A percentile compares a stretch with the other conserved stretches of the same genome.
Evolutionary conservation across 345 rosid species (phyloP).

Genomic region (Kandelia obovata): DNA sequence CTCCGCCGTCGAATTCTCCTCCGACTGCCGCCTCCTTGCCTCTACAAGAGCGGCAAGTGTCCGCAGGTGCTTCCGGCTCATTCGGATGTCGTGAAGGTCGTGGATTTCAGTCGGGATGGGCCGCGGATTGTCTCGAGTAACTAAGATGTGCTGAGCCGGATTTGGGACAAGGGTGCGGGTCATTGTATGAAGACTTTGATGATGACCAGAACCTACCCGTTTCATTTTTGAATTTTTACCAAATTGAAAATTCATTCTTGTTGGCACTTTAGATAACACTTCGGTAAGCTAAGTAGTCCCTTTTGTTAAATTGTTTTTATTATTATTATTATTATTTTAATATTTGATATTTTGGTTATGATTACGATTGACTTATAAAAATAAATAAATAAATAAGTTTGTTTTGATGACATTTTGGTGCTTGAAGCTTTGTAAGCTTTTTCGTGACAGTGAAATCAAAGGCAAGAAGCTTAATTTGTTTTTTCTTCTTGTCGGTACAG

Average conservation of each 20-base stretch:
- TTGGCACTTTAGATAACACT: constrained; percentile 81
- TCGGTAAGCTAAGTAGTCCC: constrained; percentile 38
- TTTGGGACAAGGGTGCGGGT: constrained; percentile 86
- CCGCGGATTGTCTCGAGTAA: constrained; percentile 83
- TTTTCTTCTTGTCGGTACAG: no score
- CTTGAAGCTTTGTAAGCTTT: no score
- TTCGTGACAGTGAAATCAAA: no score
- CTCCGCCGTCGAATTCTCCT: constrained; percentile 81
- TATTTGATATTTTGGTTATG: no score
- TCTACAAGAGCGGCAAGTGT: constrained; percentile 83
- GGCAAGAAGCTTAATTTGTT: no score
- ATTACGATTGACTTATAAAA: no score
- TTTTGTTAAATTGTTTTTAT: no score
- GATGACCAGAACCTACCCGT: constrained; percentile 94
- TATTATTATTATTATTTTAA: no score
- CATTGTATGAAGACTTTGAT: constrained; percentile 82
- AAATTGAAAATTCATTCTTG: constrained; percentile 86
- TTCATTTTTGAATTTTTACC: constrained; percentile 76
- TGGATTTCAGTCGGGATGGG: constrained; percentile 80
- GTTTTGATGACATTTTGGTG: no score
- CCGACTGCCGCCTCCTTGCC: constrained; percentile 80
- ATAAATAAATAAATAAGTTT: no score
- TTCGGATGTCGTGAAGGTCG: constrained; percentile 85
- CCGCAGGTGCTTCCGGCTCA: constrained; percentile 88
- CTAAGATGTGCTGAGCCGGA: constrained; percentile 79